Percentiles rank a stretch among this genome's conserved stretches.
Conservation (phyloP, 2,329 filamentous ascomycete species). For the Aureobasidium mangrovei region DNA sequence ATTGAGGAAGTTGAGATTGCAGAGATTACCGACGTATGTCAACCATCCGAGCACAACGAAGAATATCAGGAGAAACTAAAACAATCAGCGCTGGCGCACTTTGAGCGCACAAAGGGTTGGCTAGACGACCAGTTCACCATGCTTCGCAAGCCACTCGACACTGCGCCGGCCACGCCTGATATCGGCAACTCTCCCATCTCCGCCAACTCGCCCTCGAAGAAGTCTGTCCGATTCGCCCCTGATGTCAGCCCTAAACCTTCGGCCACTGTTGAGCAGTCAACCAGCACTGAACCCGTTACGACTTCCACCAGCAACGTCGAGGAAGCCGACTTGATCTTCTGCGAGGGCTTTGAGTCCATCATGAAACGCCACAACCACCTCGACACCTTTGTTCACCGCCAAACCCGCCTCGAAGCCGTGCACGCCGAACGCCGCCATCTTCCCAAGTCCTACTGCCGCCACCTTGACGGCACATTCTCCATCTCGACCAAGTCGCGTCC, state of each 20-base stretch:
- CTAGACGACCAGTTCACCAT: slow-evolving; percentile 57
- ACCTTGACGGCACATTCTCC: slow-evolving; percentile 78
- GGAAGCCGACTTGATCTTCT: slow-evolving; percentile 66
- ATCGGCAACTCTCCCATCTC: slow-evolving; percentile 17
- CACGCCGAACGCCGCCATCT: slow-evolving; percentile 74
- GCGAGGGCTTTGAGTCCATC: slow-evolving; percentile 74
- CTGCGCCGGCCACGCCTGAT: slow-evolving; percentile 25
- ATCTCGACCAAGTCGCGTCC: slow-evolving; percentile 46
- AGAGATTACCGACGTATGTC: slow-evolving; percentile 47
- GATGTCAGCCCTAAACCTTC: slow-evolving; percentile 22
- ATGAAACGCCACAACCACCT: slow-evolving; percentile 52
- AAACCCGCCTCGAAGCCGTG: slow-evolving; percentile 77
- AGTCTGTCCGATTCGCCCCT: slow-evolving; percentile 61
- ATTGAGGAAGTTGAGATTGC: slow-evolving; percentile 30
- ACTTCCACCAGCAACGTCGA: neutral
- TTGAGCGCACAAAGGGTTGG: slow-evolving; percentile 82
- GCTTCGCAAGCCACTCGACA: neutral
- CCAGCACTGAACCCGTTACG: neutral
- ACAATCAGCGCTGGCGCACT: slow-evolving; percentile 59
- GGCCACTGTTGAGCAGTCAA: slow-evolving; percentile 27
- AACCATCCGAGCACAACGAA: slow-evolving; percentile 62
- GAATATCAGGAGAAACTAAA: slow-evolving; percentile 67
- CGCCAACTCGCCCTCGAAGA: slow-evolving; percentile 46
- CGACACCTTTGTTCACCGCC: slow-evolving; percentile 78
- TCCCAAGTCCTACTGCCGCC: slow-evolving; percentile 63